Evolutionary conservation across 148 eudicot genomes (phyloP), one percentile per base, ranked within the genome.

Genomic region (Nepenthes mirabilis): DNA sequence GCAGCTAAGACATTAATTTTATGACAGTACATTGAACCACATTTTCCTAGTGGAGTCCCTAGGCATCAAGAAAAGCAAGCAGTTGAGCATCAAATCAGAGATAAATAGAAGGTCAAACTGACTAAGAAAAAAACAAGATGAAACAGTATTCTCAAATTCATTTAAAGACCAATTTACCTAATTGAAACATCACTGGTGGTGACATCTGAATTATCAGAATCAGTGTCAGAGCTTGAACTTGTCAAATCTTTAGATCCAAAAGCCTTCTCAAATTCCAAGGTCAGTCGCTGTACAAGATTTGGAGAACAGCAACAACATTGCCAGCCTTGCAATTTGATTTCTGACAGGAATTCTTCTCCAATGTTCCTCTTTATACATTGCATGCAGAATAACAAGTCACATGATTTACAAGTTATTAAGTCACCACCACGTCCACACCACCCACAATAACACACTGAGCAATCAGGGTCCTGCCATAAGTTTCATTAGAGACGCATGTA

Each of bases 251-350:
- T 53, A 58, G 77, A 70, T 58, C 62, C 81, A 58, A 75, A 57
- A 6, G 83, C 88, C 65, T 79, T 73, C 68, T 86, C 83, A 48
- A 80, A 75, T 60, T 77, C 78, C 43, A 65, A 60, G 70, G 78
- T 77, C 69, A 88, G 67, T 11, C 59, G 62, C 75, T 75, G 75
- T 83, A 88, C 66, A 23, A 79, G 73, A 74, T 72, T 70, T 47
- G 96, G 89, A 35, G 76, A 67, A 70, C 96, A 88, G 63, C 77
- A 77, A 67, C 89, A 88, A 49, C 96, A 88, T 68, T 73, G 55
- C 96, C 96, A 88, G 58, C 83, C 88, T 53, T 57, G 60, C 35
- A 64, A 60, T 48, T 74, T 60, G 43, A 64, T 70, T 64, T 79
- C 68, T 55, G 69, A 60, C 67, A 74, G 66, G 62, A 69, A 75